Percentiles rank a stretch among this genome's conserved stretches.
Evolutionary conservation across 108 stramenopile species (phyloP).

Genomic region (Seminavis robusta): DNA sequence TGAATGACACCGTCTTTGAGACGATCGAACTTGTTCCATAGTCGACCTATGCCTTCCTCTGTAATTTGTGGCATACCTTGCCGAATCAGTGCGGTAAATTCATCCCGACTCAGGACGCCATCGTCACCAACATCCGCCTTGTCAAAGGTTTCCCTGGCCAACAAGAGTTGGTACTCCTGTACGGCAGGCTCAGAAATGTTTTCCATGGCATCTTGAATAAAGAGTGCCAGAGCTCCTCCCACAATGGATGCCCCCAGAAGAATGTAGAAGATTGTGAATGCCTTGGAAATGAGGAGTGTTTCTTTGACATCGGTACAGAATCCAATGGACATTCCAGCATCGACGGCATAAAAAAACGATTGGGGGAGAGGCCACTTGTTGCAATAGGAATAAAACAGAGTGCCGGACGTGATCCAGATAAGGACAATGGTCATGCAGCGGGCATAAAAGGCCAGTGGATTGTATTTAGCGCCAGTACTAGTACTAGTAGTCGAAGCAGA

Average conservation of each 20-base stretch:
- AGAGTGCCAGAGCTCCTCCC: slow-evolving; percentile 61
- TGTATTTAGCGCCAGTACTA: slow-evolving; percentile 10
- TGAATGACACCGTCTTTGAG: slow-evolving; percentile 27
- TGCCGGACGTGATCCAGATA: slow-evolving; percentile 49
- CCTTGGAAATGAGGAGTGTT: slow-evolving; percentile 47
- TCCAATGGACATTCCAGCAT: slow-evolving; percentile 81
- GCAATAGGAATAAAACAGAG: slow-evolving; percentile 62
- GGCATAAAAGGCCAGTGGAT: slow-evolving; percentile 33
- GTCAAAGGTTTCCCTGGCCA: slow-evolving; percentile 45
- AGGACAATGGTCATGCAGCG: slow-evolving; percentile 34
- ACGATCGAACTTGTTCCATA: slow-evolving; percentile 36
- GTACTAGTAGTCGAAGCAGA: too few species aligned
- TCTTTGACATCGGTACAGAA: slow-evolving; percentile 72
- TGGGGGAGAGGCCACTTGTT: slow-evolving; percentile 65
- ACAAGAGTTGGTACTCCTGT: slow-evolving; percentile 35
- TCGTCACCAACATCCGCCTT: slow-evolving; percentile 21
- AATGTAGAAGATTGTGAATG: slow-evolving; percentile 65
- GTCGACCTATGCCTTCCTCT: slow-evolving; percentile 13
- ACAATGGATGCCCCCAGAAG: slow-evolving; percentile 63
- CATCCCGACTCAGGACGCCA: slow-evolving; percentile 27
- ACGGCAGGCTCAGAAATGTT: slow-evolving; percentile 26
- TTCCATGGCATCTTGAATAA: slow-evolving; percentile 55
- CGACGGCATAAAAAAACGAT: slow-evolving; percentile 73
- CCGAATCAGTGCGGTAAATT: slow-evolving; percentile 31
- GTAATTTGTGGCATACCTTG: too few species aligned